Conservation (phyloP, 805 yeast species). For the Yarrowia porcina region DNA sequence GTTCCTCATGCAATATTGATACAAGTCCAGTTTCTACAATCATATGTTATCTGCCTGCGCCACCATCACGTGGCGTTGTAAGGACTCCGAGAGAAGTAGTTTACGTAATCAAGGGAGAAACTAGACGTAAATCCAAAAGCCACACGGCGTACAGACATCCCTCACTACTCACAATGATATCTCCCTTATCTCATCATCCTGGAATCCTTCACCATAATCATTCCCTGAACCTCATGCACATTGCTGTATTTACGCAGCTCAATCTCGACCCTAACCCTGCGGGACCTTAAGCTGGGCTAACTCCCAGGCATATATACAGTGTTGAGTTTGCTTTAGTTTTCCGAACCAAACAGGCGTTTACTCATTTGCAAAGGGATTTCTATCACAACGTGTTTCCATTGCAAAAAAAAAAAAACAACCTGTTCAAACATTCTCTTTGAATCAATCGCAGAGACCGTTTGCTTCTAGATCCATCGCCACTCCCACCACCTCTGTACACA, state of each 20-base stretch:
- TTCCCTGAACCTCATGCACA: no score
- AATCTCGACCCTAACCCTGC: conserved; percentile 1
- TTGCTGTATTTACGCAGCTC: no score
- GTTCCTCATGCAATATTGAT: no score
- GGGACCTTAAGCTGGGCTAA: background rate
- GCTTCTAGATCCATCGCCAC: background rate
- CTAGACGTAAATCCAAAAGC: no score
- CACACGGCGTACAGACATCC: no score
- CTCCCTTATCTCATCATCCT: background rate
- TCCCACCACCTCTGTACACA: background rate
- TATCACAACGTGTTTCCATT: background rate
- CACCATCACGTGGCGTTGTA: background rate
- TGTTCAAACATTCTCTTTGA: no score
- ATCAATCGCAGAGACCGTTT: background rate
- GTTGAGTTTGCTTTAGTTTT: conserved; percentile 9
- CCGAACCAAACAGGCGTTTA: background rate
- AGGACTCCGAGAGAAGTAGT: no score
- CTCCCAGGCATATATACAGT: conserved; percentile 6
- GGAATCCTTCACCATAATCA: no score
- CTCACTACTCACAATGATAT: no score
- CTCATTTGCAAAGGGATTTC: no score
- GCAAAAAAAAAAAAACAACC: background rate
- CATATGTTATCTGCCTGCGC: background rate
- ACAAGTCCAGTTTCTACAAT: no score
- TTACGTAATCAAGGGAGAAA: no score